Evolutionary conservation across 2,329 filamentous ascomycete genomes (phyloP).

Genomic region (Trichophyton simii): DNA sequence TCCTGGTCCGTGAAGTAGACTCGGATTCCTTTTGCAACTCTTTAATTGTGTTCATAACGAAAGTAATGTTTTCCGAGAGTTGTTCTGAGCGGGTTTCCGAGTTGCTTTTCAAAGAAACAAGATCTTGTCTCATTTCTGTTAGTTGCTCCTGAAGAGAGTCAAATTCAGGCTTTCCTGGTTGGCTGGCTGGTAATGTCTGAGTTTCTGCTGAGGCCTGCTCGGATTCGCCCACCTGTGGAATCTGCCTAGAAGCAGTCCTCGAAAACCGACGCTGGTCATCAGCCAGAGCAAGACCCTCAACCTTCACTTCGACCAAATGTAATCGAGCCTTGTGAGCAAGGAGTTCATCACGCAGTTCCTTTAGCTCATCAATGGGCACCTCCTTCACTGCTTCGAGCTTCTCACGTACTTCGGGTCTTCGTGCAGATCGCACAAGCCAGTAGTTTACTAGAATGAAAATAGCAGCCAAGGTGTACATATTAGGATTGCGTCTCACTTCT

Average conservation of each 20-base stretch:
- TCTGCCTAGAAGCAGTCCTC: background rate
- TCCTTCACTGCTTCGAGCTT: background rate
- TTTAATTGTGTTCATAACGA: background rate
- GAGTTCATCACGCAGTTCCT: background rate
- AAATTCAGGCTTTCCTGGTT: background rate
- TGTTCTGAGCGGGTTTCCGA: background rate
- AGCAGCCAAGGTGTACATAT: conserved; percentile 5
- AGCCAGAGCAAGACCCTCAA: background rate
- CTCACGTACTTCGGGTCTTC: background rate
- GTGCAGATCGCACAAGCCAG: background rate
- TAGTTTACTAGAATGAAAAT: background rate
- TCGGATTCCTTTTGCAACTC: background rate
- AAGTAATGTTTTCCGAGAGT: background rate
- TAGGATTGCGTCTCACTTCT: conserved; percentile 5
- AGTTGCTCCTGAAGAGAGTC: background rate
- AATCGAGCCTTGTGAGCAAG: background rate
- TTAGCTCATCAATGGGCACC: background rate
- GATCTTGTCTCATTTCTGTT: background rate
- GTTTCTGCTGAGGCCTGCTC: too few species aligned
- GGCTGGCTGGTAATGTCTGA: background rate
- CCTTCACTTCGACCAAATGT: background rate
- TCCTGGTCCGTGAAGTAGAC: background rate
- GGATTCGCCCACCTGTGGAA: background rate
- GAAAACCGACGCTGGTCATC: background rate
- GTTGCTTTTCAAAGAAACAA: background rate